Evolutionary conservation across 306 rosid species (phyloP).

Genomic region (Ormosia emarginata): DNA sequence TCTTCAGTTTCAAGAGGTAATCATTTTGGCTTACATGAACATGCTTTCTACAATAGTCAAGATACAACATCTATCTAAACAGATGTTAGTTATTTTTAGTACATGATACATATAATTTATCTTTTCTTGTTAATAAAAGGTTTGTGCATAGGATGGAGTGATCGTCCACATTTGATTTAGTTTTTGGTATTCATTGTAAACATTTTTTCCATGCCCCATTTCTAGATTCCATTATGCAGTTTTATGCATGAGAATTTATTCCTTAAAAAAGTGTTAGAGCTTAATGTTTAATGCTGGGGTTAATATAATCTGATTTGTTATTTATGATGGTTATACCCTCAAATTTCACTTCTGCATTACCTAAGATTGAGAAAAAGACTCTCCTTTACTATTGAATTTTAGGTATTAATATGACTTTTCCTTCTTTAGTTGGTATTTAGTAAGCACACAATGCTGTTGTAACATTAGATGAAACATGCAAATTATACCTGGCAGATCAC

Average conservation of each 20-base stretch:
- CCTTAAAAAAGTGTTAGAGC: neutral
- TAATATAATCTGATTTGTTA: neutral
- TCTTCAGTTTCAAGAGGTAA: slow-evolving; percentile 89
- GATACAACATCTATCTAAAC: neutral
- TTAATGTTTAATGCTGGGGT: neutral
- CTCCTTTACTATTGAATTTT: neutral
- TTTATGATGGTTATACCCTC: neutral
- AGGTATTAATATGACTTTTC: neutral
- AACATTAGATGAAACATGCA: slow-evolving; percentile 25
- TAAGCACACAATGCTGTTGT: neutral
- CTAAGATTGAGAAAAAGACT: neutral
- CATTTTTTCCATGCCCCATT: neutral
- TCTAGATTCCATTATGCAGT: neutral
- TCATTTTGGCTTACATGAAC: slow-evolving; percentile 6
- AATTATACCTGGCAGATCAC: slow-evolving; percentile 57
- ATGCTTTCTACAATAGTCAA: slow-evolving; percentile 11
- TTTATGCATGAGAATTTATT: neutral
- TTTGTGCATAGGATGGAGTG: neutral
- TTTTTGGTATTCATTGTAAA: neutral
- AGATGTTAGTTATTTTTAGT: neutral
- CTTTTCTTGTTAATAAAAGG: neutral
- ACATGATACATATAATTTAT: neutral
- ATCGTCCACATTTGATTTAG: neutral
- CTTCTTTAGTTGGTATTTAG: neutral
- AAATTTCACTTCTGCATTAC: neutral